phyloP scores from a whole-genome alignment of 495 filamentous ascomycete species.

The Baudoinia panamericana region DNA sequence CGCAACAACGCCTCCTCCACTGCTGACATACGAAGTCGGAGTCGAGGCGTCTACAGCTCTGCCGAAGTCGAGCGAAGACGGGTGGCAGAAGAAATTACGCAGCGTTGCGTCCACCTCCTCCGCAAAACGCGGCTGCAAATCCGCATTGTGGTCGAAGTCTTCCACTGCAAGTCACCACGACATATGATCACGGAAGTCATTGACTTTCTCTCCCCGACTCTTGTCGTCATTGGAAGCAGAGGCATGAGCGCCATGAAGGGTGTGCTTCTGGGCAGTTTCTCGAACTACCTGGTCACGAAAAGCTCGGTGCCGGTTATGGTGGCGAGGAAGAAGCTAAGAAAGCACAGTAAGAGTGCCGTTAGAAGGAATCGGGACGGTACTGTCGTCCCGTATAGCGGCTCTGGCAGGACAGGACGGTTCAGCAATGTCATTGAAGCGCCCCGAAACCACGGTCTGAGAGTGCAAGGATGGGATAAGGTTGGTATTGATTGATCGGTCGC shows the following conservation, averaged over 20 bases:
- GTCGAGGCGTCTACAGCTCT: constrained; percentile 1
- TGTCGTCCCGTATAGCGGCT: constrained; percentile 13
- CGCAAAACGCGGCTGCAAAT: constrained; percentile 86
- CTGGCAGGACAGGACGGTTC: constrained; percentile 10
- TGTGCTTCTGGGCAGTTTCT: constrained; percentile 87
- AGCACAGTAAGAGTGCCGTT: constrained; percentile 25
- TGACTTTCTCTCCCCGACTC: constrained; percentile 78
- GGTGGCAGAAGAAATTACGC: constrained; percentile 63
- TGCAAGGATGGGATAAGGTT: constrained; percentile 16
- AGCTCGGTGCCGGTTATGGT: constrained; percentile 69
- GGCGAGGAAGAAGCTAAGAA: constrained; percentile 31
- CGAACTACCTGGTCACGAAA: constrained; percentile 91
- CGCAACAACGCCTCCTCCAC: constrained; percentile 1
- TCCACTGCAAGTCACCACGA: constrained; percentile 88
- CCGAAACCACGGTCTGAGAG: constrained; percentile 15
- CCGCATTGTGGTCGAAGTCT: constrained; percentile 81
- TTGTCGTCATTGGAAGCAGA: constrained; percentile 82
- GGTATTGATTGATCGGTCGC: constrained; percentile 20
- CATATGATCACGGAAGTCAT: constrained; percentile 48
- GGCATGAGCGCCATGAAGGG: constrained; percentile 86
- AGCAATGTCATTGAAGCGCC: constrained; percentile 20
- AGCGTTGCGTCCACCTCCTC: constrained; percentile 66
- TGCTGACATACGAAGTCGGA: constrained; percentile 4
- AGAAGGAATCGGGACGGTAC: constrained; percentile 17
- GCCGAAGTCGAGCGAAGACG: constrained; percentile 64